Evolutionary conservation across 2,329 filamentous ascomycete species (phyloP).

Genomic region (Blastomyces parvus): DNA sequence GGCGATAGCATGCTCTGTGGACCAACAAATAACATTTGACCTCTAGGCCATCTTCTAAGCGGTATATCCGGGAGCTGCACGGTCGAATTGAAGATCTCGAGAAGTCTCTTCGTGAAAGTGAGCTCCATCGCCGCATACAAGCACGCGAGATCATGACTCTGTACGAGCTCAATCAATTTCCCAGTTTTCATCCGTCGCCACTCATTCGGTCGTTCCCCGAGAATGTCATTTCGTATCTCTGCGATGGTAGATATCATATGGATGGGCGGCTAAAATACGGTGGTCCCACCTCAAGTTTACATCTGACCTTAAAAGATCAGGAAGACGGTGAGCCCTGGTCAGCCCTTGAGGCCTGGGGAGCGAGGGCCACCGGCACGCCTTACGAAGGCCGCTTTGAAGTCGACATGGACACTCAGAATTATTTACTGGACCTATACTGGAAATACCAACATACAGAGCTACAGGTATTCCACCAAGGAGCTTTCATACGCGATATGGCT

Average conservation of each 20-base stretch:
- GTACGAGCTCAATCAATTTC: slow-evolving; percentile 10
- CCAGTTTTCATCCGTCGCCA: slow-evolving; percentile 5
- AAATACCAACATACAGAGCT: slow-evolving; percentile 13
- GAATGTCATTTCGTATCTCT: slow-evolving; percentile 9
- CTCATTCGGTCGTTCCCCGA: slow-evolving; percentile 3
- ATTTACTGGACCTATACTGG: slow-evolving; percentile 12
- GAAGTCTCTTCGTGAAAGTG: slow-evolving; percentile 11
- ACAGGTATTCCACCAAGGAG: slow-evolving; percentile 9
- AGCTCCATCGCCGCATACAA: background rate
- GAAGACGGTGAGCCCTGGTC: slow-evolving; percentile 6
- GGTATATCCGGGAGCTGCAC: slow-evolving; percentile 14
- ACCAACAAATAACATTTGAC: background rate
- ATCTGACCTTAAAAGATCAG: slow-evolving; percentile 7
- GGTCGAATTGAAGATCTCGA: slow-evolving; percentile 14
- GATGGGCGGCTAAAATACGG: slow-evolving; percentile 1
- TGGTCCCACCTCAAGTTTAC: slow-evolving; percentile 12
- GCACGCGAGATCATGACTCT: slow-evolving; percentile 5
- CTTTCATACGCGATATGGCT: slow-evolving; percentile 10
- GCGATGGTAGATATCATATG: slow-evolving; percentile 11
- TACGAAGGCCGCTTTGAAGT: slow-evolving; percentile 6
- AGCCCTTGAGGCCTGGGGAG: slow-evolving; percentile 9
- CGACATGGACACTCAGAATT: slow-evolving; percentile 9
- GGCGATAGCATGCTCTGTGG: background rate
- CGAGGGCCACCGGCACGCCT: background rate
- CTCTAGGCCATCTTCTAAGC: slow-evolving; percentile 14